A percentile compares a stretch with the other conserved stretches of the same genome.
These are phyloP conservation scores for Picea sitchensis DNA, from an alignment of 75 land plant genomes.

Conservation along the genomic window DNA sequence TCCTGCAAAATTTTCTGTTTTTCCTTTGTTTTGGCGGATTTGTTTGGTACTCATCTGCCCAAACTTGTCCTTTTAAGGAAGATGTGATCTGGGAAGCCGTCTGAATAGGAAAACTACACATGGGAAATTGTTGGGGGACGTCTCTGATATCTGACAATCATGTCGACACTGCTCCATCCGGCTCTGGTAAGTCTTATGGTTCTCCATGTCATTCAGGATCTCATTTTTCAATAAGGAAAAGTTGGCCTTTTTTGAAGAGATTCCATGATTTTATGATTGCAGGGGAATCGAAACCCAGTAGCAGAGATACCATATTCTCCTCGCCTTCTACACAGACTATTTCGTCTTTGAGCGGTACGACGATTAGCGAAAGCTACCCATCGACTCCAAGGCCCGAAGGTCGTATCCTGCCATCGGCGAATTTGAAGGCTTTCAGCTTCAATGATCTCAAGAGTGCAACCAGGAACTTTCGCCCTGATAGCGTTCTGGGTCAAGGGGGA, in stretches of 20 bases:
- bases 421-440: constrained; percentile 51
- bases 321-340: neutral
- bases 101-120: neutral
- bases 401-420: constrained; percentile 46
- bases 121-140: constrained; percentile 12
- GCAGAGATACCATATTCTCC: neutral
- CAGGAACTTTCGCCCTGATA: constrained; percentile 64
- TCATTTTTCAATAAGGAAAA: neutral
- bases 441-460: constrained; percentile 54
- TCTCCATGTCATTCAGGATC: neutral
- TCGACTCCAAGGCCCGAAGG: constrained; percentile 50
- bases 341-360: constrained; percentile 12
- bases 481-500: constrained; percentile 64
- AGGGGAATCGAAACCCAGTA: neutral
- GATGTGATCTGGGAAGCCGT: neutral
- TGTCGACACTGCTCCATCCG: neutral
- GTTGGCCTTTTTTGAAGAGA: neutral
- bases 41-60: too few species aligned
- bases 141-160: neutral
- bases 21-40: neutral
- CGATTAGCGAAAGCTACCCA: constrained; percentile 6
- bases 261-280: neutral
- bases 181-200: neutral
- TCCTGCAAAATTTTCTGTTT: neutral
- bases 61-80: neutral